Base-by-base conservation (phyloP, 2,329 filamentous ascomycete genomes). In the Epichloe elymi region DNA sequence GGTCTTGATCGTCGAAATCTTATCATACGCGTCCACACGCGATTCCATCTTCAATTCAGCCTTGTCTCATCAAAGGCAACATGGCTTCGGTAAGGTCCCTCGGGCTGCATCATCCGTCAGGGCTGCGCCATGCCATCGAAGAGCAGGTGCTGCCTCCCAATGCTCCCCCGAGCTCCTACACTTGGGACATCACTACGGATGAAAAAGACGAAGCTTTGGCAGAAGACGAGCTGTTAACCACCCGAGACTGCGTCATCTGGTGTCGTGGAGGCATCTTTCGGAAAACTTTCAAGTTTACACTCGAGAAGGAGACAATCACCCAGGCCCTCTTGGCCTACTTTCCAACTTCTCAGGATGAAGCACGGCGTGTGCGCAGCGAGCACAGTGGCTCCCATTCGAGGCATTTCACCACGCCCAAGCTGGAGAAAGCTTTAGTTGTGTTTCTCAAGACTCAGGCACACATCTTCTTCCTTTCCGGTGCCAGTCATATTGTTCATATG, bases 81-180 rank as follows among this genome's bases (percentile, higher is more conserved):
- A 98, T 98, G 94, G 91, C 91, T 59, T 83, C 86, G 64, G 81
- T 96, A 70, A 86, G 82, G 67, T 96, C 91, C 57, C 79, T 96
- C 62, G 93, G 93, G 67, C 76, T 95, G 63, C 91, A 97, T 73
- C 83, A 86, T 70, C 90, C 94, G 54, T 80, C 86, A 54, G 89
- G 85, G 57, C 75, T 97, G 56, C 81, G 80, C 55, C 88, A 93
- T 72, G 82, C 95, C 56, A 78, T 95, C 58, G 76, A 83, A 58
- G 90, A 97, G 67, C 78, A 82, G 52, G 76, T 95, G 40, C 74
- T 97, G 2, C 79, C 84, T 17, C 67, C 76, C 44, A 78, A 93
- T 55, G 79, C 86, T 3, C 69, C 79, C 79, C 17, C 78, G 26
- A 74, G 79, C 36, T 75, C 76, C 4, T 97, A 95, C 66, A 74